Base-by-base conservation (phyloP, 2,329 filamentous ascomycete genomes). In the Paecilomyces niveus region DNA sequence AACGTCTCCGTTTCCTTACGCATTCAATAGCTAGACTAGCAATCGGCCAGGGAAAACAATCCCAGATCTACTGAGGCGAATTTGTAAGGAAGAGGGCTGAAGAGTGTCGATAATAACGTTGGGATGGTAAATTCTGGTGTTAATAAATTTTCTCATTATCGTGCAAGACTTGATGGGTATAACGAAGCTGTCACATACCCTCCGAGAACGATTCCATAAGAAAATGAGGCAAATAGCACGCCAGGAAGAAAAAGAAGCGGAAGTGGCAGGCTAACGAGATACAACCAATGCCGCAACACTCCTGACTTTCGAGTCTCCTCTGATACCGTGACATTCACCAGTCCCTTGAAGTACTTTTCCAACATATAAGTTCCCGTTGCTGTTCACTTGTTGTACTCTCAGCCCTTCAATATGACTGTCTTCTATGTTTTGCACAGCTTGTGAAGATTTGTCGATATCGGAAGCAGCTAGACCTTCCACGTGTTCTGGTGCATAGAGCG, bases 1-100 rank as follows among this genome's bases (percentile, higher is more conserved):
- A 26, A 73, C 55, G 26, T 70, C 68, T 45, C 64, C 63, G 57
- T 74, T 72, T 45, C 70, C 35, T 61, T 66, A n/a, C 69, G 65
- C 54, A 75, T 63, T 58, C 59, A 0, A 76, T 78, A 32, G 78
- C 65, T 0, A 76, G 76, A 0, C 76, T 75, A 9, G 69, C 68
- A 3, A 78, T 64, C 0, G 76, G 68, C 0, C 70, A 72, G 61
- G 0, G 64, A 63, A 61, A 69, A 73, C 52, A 69, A 66, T 10
- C 67, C 67, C 9, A 69, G 60, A 3, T 59, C 63, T 2, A 62
- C 57, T 15, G 63, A 69, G 53, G 65, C 61, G 56, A 73, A 72
- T 53, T 69, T 63, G 58, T 73, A 74, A 1, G 72, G 71, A 11
- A 70, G 68, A 21, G 68, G 65, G 1, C 62, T 63, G 50, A 74